Base-by-base conservation (phyloP, 1,284 basidiomycete species). In the Blastosporella zonata region DNA sequence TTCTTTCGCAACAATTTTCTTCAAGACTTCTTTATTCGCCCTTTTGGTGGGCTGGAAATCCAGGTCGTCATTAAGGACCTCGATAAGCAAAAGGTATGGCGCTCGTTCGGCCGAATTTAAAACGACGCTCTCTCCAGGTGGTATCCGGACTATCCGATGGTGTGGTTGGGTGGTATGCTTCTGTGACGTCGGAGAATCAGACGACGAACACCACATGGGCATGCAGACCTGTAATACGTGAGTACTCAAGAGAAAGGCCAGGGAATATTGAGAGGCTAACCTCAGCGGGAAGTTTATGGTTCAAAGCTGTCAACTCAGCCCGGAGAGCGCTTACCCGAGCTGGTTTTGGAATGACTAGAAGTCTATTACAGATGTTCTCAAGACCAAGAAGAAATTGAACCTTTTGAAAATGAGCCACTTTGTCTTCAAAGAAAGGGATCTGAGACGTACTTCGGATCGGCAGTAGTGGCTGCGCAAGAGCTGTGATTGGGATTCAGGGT, bases 81-180 rank as follows among this genome's bases (percentile, higher is more conserved):
- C 97, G 48, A 99, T 84, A 53, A 97, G 81, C 12, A 99, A 78
- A 27, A 99, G 76, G 64, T 92, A 99, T 1, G 97, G 97, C 1
- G 93, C 95, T 40, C 90, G 82, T 67, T 99, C 95, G 2, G 97
- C 97, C 29, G 96, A 99, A 65, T 99, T 99, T 39, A 99, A 81
- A 4, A 99, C 97, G 28, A 99, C 97, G 36, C 93, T 92, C 72
- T 99, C 97, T 18, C 94, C 93, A 2, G 97, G 96, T 13, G 95
- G 95, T 66, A 99, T 97, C 58, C 97, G 86, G 35, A 99, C 93
- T 46, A 99, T 93, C 31, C 93, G 85, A 64, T 98, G 95, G 65
- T 99, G 96, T 6, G 87, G 82, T 62, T 83, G 74, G 7, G 78
- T 34, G 3, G 15, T 72, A 39, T 71, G 59, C 50, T 67, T 59